Evolutionary conservation across 2,329 filamentous ascomycete species (phyloP), one percentile per base, ranked within the genome.

Genomic region (Diaporthe sp.): DNA sequence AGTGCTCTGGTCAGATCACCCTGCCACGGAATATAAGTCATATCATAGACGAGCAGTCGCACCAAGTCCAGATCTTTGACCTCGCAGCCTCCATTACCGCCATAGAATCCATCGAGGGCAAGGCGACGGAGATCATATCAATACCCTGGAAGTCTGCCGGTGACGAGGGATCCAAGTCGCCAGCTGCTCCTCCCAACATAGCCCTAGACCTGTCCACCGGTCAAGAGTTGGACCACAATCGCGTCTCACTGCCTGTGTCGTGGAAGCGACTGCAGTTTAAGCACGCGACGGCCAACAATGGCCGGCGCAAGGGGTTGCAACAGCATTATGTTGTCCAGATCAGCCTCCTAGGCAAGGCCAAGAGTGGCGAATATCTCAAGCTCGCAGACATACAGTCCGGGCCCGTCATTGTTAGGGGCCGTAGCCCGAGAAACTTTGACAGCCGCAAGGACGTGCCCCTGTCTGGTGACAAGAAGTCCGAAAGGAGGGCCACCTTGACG

Each of bases 191-290:
- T 49, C 88, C 89, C 0, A 87, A 87, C 72, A 85, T 91, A 59
- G 83, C 88, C 0, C 82, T 93, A 37, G 91, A 93, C 79, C 82
- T 92, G 6, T 83, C 84, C 69, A 85, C 87, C 39, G 91, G 89
- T 28, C 90, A 92, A 86, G 95, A 87, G 88, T 89, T 97, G 49
- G 95, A 98, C 81, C 93, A 93, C 1, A 92, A 94, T 74, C 93
- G 92, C 74, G 92, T 96, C 12, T 94, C 92, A 53, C 91, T 98
- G 74, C 94, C 95, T 1, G 93, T 98, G 72, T 93, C 95, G 46
- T 98, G 96, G 96, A 98, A 98, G 84, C 89, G 96, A 72, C 86
- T 98, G 75, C 96, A 98, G 83, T 98, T 98, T 84, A 94, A 98
- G 81, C 97, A 98, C 79, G 96, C 96, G 2, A 98, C 96, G 0